These are phyloP conservation scores for Thalassiosira mediterranea DNA, from an alignment of 352 stramenopile genomes.

Conservation along the genomic window DNA sequence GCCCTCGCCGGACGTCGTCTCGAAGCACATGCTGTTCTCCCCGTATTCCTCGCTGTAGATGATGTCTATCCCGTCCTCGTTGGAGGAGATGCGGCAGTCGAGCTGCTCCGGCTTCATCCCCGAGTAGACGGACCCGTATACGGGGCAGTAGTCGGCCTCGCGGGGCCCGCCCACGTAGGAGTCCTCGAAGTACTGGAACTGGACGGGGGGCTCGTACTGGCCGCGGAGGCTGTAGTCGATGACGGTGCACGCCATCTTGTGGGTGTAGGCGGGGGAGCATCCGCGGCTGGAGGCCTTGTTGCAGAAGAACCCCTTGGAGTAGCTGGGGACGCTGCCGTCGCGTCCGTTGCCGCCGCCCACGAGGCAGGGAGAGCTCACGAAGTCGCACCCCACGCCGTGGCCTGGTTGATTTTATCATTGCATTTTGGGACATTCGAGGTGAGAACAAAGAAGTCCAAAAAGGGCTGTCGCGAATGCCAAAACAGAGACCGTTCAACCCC, in stretches of 20 bases:
- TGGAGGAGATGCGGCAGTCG: slow-evolving; percentile 61
- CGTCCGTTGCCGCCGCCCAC: slow-evolving; percentile 39
- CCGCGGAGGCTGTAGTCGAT: slow-evolving; percentile 65
- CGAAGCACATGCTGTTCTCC: slow-evolving; percentile 70
- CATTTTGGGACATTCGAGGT: not conserved
- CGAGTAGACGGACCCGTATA: slow-evolving; percentile 71
- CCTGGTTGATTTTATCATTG: too few relatives aligned
- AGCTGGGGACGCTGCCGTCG: slow-evolving; percentile 53
- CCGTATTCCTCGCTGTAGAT: slow-evolving; percentile 71
- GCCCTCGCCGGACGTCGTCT: slow-evolving; percentile 62
- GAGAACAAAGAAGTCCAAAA: slow-evolving; percentile 40
- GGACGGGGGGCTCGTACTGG: slow-evolving; percentile 45
- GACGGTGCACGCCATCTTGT: slow-evolving; percentile 80
- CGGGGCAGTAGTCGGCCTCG: slow-evolving; percentile 79
- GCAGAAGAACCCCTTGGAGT: slow-evolving; percentile 75
- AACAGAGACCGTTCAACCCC: too few relatives aligned
- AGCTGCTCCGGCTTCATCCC: slow-evolving; percentile 57
- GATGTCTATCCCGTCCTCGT: slow-evolving; percentile 66
- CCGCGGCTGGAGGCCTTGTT: slow-evolving; percentile 50
- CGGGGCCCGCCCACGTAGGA: slow-evolving; percentile 58
- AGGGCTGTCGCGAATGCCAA: slow-evolving; percentile 25
- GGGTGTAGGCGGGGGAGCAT: slow-evolving; percentile 61
- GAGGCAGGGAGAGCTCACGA: slow-evolving; percentile 67
- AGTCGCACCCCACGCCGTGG: slow-evolving; percentile 67
- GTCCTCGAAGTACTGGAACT: slow-evolving; percentile 75